phyloP scores from a whole-genome alignment of 148 eudicot species.

The Rhododendron ovatum region DNA sequence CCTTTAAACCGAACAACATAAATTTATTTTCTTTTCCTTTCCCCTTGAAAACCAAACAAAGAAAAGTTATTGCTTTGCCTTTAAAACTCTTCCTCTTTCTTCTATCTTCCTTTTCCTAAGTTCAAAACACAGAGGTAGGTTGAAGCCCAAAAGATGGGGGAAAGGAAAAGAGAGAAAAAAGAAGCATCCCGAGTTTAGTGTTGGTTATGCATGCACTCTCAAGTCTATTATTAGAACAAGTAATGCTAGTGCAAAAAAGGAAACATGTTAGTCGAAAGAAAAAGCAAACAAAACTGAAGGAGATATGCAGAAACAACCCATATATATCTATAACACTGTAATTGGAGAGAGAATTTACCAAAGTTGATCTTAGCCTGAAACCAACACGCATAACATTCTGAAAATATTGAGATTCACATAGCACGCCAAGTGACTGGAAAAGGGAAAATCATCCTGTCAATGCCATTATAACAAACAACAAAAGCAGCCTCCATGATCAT shows the following conservation, averaged over 20 bases:
- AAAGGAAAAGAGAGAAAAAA: not conserved
- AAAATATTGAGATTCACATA: conserved; percentile 59
- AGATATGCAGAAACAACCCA: not conserved
- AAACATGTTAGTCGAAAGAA: not conserved
- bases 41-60: not conserved
- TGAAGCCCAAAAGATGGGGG: not conserved
- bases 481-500: not conserved
- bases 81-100: not conserved
- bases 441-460: conserved; percentile 2
- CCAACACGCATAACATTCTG: conserved; percentile 61
- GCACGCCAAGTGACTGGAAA: conserved; percentile 49
- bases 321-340: not conserved
- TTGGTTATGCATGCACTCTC: not conserved
- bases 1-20: not conserved
- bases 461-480: not conserved
- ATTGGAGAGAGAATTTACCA: conserved; percentile 31
- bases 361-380: conserved; percentile 52
- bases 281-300: not conserved
- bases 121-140: not conserved
- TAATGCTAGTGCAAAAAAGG: not conserved
- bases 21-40: not conserved
- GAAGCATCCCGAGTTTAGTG: not conserved
- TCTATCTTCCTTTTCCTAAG: not conserved
- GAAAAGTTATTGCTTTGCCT: not conserved
- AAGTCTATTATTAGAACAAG: not conserved